These are phyloP conservation scores for Pugionium dolabratum DNA, from an alignment of 345 rosid species.

Conservation along the genomic window DNA sequence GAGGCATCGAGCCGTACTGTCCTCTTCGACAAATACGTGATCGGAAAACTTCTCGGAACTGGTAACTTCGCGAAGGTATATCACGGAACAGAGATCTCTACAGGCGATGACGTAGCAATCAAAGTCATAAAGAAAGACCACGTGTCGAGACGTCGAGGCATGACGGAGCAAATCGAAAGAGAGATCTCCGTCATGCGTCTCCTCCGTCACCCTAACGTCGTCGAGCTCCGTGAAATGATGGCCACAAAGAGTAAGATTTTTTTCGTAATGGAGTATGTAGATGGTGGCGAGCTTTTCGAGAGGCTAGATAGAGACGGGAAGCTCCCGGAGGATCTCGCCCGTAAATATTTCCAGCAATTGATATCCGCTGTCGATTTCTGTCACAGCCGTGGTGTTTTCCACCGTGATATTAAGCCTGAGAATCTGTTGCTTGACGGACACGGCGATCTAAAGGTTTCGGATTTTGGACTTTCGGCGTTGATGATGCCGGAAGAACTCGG, in stretches of 20 bases:
- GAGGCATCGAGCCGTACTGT: slow-evolving; percentile 36
- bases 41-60: slow-evolving; percentile 67
- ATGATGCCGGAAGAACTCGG: slow-evolving; percentile 65
- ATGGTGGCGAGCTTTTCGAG: slow-evolving; percentile 77
- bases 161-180: slow-evolving; percentile 73
- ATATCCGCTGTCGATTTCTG: slow-evolving; percentile 77
- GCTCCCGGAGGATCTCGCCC: slow-evolving; percentile 59
- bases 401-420: slow-evolving; percentile 88
- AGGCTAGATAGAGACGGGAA: slow-evolving; percentile 58
- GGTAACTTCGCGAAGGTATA: slow-evolving; percentile 88
- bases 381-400: slow-evolving; percentile 80
- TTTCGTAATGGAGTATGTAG: slow-evolving; percentile 75
- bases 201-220: slow-evolving; percentile 73
- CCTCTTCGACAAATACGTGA: slow-evolving; percentile 63
- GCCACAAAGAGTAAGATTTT: slow-evolving; percentile 70
- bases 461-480: slow-evolving; percentile 79
- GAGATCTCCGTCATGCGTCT: slow-evolving; percentile 84
- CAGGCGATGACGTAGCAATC: slow-evolving; percentile 64
- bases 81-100: slow-evolving; percentile 51
- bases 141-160: slow-evolving; percentile 48
- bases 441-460: slow-evolving; percentile 68
- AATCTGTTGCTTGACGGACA: slow-evolving; percentile 69
- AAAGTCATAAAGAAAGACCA: slow-evolving; percentile 63
- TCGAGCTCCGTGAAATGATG: slow-evolving; percentile 73
- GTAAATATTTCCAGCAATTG: slow-evolving; percentile 72